Percentiles rank a stretch among this genome's conserved stretches.
These are phyloP conservation scores for Pelargonium fulgidum DNA, from an alignment of 441 rosid species.

Conservation along the genomic window DNA sequence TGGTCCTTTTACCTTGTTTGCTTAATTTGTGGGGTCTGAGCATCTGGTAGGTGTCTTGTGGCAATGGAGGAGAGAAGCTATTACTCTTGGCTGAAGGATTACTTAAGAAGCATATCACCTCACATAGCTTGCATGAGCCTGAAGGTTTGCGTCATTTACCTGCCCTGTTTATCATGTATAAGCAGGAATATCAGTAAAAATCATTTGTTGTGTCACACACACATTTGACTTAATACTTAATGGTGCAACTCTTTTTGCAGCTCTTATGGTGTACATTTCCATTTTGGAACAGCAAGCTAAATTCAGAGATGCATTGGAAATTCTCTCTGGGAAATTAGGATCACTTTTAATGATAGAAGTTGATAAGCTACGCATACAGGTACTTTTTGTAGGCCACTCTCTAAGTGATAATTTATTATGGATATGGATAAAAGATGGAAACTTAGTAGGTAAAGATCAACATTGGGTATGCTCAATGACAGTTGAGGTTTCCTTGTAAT, in stretches of 20 bases:
- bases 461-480: background rate
- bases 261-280: constrained; percentile 85
- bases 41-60: constrained; percentile 65
- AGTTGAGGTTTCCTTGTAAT: background rate
- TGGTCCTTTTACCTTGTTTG: background rate
- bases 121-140: constrained; percentile 96
- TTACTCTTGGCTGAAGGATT: constrained; percentile 86
- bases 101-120: constrained; percentile 78
- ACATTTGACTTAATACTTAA: constrained; percentile 14
- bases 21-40: constrained; percentile 19
- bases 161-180: background rate
- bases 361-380: constrained; percentile 89
- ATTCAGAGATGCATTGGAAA: constrained; percentile 72
- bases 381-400: constrained; percentile 38
- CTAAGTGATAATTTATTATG: background rate
- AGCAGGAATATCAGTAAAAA: background rate
- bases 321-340: constrained; percentile 79
- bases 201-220: constrained; percentile 7
- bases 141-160: constrained; percentile 52
- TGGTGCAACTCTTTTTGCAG: constrained; percentile 35
- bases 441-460: background rate
- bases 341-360: constrained; percentile 84
- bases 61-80: constrained; percentile 80
- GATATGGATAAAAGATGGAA: background rate
- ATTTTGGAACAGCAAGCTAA: constrained; percentile 87